Evolutionary conservation across 1,139 yeast species (phyloP).

Genomic region (Sporopachydermia cereana): DNA sequence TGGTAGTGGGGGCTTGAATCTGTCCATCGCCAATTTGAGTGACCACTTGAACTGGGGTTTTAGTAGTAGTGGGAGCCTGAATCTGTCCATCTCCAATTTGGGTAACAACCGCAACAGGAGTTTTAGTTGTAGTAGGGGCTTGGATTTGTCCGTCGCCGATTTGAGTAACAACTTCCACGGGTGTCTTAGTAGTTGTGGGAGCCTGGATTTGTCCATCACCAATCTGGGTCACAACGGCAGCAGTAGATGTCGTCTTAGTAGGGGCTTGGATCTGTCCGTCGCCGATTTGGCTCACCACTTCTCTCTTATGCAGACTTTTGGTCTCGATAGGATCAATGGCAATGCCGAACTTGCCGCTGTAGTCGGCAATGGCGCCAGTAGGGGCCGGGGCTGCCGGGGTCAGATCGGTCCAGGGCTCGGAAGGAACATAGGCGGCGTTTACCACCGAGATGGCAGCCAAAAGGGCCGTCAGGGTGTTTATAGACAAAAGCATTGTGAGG

Average conservation of each 20-base stretch:
- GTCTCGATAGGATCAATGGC: constrained; percentile 41
- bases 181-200: constrained; percentile 28
- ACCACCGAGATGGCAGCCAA: constrained; percentile 33
- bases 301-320: constrained; percentile 8
- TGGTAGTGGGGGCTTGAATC: constrained; percentile 29
- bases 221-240: constrained; percentile 22
- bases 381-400: constrained; percentile 47
- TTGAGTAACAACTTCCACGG: constrained; percentile 37
- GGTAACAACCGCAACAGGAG: constrained; percentile 17
- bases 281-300: constrained; percentile 31
- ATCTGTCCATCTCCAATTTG: constrained; percentile 30
- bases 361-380: constrained; percentile 50
- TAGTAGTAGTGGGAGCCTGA: constrained; percentile 25
- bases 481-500: too few relatives aligned
- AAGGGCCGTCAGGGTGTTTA: constrained; percentile 17
- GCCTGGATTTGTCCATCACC: constrained; percentile 30
- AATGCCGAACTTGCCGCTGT: constrained; percentile 54
- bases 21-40: constrained; percentile 33
- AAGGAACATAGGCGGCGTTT: constrained; percentile 54
- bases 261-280: constrained; percentile 38
- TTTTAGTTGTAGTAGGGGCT: constrained; percentile 34
- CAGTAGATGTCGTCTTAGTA: constrained; percentile 29
- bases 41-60: constrained; percentile 22
- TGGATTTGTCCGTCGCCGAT: constrained; percentile 55
- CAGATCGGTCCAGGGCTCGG: constrained; percentile 64